Evolutionary conservation across 2,329 filamentous ascomycete species (phyloP), one percentile per base, ranked within the genome.

Genomic region (Gnomoniopsis smithogilvyi): DNA sequence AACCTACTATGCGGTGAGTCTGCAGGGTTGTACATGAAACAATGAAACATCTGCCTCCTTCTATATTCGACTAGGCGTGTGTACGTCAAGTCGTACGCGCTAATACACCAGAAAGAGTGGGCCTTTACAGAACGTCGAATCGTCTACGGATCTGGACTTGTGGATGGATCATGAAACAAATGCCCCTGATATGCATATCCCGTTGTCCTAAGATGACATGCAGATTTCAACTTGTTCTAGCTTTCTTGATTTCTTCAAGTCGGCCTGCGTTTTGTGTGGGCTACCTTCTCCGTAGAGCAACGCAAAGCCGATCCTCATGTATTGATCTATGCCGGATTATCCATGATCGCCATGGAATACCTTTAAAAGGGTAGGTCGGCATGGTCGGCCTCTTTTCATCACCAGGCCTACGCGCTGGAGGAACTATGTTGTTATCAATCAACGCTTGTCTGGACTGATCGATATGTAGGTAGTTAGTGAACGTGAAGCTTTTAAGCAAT

Each of bases 351-450:
- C 51, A 54, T 3, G 46, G 17, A 30, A n/a, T 6, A 2, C 38
- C 43, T 22, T 34, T 30, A 38, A 26, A 46, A 30, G 26, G 51
- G 51, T 54, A 54, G 51, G 51, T 54, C 51, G 51, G 51, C 17
- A 24, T 54, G 51, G 41, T 54, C 51, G 51, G 51, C 22, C 21
- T 30, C 2, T 33, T 6, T n/a, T 21, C 30, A 15, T 21, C 41
- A 33, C 15, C 21, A 33, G 15, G 17, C 24, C 22, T 34, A 21
- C 14, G 21, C 38, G 33, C 24, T 10, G 21, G 17, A 21, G 24
- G 33, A 46, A 24, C 26, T 2, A 14, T 54, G 14, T 19, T 34
- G 51, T n/a, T 46, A 21, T 22, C 41, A 11, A 41, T 54, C 22
- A 46, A 38, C 51, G 51, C 22, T 19, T 8, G 22, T 34, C 26